These are phyloP conservation scores for Fusarium sp. DNA, from an alignment of 2,329 filamentous ascomycete genomes.

Conservation along the genomic window DNA sequence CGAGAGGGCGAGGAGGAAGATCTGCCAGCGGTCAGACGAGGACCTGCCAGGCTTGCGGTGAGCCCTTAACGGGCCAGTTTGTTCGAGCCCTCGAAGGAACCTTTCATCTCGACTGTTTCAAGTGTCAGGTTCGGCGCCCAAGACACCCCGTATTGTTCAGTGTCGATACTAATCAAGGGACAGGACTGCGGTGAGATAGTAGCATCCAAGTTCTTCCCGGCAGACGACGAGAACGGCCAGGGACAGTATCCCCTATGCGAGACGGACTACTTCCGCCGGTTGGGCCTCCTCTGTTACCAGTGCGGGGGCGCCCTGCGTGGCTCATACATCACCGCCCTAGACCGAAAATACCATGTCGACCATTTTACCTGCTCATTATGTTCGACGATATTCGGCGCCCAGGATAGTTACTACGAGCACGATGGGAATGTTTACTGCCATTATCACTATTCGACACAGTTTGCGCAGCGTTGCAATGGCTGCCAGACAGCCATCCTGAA, in stretches of 20 bases:
- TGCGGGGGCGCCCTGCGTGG: slow-evolving; percentile 93
- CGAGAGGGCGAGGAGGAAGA: slow-evolving; percentile 65
- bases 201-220: slow-evolving; percentile 98
- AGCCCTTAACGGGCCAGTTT: slow-evolving; percentile 92
- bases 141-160: slow-evolving; percentile 1
- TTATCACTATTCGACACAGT: slow-evolving; percentile 98
- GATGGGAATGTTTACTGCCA: slow-evolving; percentile 97
- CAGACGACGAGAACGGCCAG: slow-evolving; percentile 87
- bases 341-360: slow-evolving; percentile 98
- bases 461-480: slow-evolving; percentile 95
- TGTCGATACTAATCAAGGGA: slow-evolving; percentile 31
- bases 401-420: slow-evolving; percentile 99
- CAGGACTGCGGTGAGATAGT: slow-evolving; percentile 98
- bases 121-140: slow-evolving; percentile 77
- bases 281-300: slow-evolving; percentile 90
- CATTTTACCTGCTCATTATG: slow-evolving; percentile 99
- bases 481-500: slow-evolving; percentile 98
- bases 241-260: slow-evolving; percentile 96
- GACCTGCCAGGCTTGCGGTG: slow-evolving; percentile 87
- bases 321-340: slow-evolving; percentile 97
- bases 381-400: slow-evolving; percentile 96
- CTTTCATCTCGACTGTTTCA: slow-evolving; percentile 98
- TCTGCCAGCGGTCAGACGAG: slow-evolving; percentile 71
- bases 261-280: slow-evolving; percentile 94
- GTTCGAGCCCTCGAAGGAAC: slow-evolving; percentile 93